Evolutionary conservation across 768 basidiomycete species (phyloP), one percentile per base, ranked within the genome.

Genomic region (Mycena albidolilacea): DNA sequence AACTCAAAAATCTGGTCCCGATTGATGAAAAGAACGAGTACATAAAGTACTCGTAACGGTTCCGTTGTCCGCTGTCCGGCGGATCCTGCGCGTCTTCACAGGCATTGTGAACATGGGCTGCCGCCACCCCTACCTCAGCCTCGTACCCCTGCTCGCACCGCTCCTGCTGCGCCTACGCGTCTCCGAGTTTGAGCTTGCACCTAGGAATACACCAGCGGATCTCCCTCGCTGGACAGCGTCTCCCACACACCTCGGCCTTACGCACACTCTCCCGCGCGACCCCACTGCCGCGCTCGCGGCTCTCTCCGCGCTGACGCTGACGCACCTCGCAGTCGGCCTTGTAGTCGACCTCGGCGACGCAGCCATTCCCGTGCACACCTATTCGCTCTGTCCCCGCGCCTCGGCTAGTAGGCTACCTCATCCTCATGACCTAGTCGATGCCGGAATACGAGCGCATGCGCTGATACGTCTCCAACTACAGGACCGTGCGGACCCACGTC

Each of bases 21-120:
- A n/a, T n/a, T n/a, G n/a, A n/a, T n/a, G n/a, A n/a, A n/a, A n/a
- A n/a, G n/a, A n/a, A n/a, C n/a, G n/a, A n/a, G n/a, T n/a, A n/a
- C n/a, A n/a, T n/a, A n/a, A n/a, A n/a, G n/a, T n/a, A n/a, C n/a
- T n/a, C n/a, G n/a, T n/a, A n/a, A n/a, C n/a, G 72, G 81, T 64
- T 81, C 83, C 17, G 76, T 73, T 62, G 8, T 9, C 43, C 43
- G 46, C 19, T 35, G 57, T 64, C 54, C 62, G 54, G 50, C 76
- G 68, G 17, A 81, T 86, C 54, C 77, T 86, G 12, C 70, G 74
- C 17, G 78, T 79, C 21, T 87, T 85, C 75, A 83, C 79, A 3
- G 82, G 84, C 21, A 80, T 84, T 52, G 75, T 78, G 43, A 80
- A 80, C 59, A 78, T 87, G 30, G 84, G 67, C 21, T 73, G 67